Evolutionary conservation across 208 protist genomes (phyloP), one percentile per base, ranked within the genome.

Genomic region (Acanthamoeba culbertsoni): DNA sequence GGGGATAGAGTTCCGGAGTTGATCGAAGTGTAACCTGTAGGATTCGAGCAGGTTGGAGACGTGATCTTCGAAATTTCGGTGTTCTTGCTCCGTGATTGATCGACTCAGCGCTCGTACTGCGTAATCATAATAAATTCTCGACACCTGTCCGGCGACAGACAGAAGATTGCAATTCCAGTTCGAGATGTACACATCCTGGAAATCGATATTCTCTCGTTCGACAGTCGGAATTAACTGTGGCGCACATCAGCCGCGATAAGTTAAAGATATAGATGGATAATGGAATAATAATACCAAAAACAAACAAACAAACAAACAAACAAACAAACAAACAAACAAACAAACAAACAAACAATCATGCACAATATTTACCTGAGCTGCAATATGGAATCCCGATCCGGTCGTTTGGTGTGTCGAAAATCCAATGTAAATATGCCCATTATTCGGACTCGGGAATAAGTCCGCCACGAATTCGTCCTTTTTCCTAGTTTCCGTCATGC

Each of bases 341-440:
- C n/a, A n/a, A n/a, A n/a, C n/a, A 59, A 77, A 20, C 33, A 48
- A 31, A 43, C 2, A 23, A 40, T 42, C 8, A 40, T 40, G 63
- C 31, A 18, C 7, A 68, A 68, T 68, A 8, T 33, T n/a, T 79
- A 95, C 65, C 55, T 86, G 92, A 14, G 82, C 53, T 4, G 55
- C 37, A 26, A 95, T 55, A 55, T 95, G 94, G 51, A 86, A 94
- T 26, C 65, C 65, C 20, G 92, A 28, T 1, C 94, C 94, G 23
- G 94, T 95, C 7, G 94, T 94, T 33, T 95, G 94, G 28, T 94
- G 92, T 1, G 94, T 95, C 20, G 94, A 75, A 43, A 95, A 94
- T 0, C 92, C 93, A 65, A 95, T 95, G 46, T 91, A 95, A n/a
- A 95, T 89, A 35, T 89, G 93, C 12, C 93, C 93, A 45, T 53